Evolutionary conservation across 306 rosid species (phyloP), one percentile per base, ranked within the genome.

Genomic region (Ochetophila trinervis): DNA sequence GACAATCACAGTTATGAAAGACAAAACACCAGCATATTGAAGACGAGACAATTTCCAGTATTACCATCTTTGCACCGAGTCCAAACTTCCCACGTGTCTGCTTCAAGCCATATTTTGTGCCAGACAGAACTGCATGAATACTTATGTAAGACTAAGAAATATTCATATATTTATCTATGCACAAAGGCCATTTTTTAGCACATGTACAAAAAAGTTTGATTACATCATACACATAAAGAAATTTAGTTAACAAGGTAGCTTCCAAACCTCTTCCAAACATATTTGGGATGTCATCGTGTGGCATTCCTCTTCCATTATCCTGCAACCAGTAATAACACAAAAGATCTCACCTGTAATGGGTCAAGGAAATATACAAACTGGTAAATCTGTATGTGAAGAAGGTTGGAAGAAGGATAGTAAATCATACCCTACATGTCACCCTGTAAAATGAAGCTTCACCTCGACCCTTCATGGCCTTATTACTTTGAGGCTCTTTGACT

Each of bases 291-390:
- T 92, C 96, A 78, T 87, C 96, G 62, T 92, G 96, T 18, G 95
- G 87, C 98, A 92, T 92, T 84, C 98, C 98, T 79, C 76, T 85
- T 63, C 98, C 98, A 76, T 92, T 92, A 79, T 92, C 98, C 98
- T 92, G 83, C 51, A 67, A 74, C 71, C 44, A 80, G 18, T 61
- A 44, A 37, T 61, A 30, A 34, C 23, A 14, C 47, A 57, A 27
- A 27, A 42, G 30, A 22, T 56, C 30, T 34, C 48, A 37, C 10
- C 17, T 4, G n/a, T 53, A 66, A 56, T 51, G 53, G 68, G 18
- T 49, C 52, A 17, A 20, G 63, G 58, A 53, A 69, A 53, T 0
- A 17, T 40, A 57, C 3, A 51, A 71, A 58, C 21, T 59, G 36
- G 27, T 40, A 27, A 19, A 37, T 8, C 4, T 32, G 50, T 19